A percentile compares a stretch with the other conserved stretches of the same genome.
Evolutionary conservation across 257 asterid genomes (phyloP).

Genomic region (Capsicum pubescens): DNA sequence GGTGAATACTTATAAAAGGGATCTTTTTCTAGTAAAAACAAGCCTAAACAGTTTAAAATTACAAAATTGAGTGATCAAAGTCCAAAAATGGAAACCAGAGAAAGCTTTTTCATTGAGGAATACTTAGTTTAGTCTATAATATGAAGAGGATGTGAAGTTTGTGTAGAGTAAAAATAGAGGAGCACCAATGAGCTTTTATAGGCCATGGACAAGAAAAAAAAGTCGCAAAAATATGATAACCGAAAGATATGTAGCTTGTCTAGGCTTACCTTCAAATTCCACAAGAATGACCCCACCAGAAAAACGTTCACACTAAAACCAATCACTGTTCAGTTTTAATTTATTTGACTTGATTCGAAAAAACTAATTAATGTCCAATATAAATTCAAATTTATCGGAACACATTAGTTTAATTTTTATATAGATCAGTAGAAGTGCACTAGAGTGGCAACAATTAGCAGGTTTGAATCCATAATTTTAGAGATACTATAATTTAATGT

Average conservation of each 20-base stretch:
- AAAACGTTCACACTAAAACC: constrained; percentile 45
- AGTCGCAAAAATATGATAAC: constrained; percentile 34
- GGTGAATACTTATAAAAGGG: background rate
- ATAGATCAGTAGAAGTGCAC: background rate
- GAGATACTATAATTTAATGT: background rate
- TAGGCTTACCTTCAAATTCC: constrained; percentile 48
- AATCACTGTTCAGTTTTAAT: background rate
- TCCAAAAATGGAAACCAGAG: background rate
- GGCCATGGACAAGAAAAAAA: constrained; percentile 33
- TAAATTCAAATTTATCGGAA: too few species aligned
- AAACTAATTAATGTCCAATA: background rate
- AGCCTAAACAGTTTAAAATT: background rate
- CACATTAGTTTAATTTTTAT: background rate
- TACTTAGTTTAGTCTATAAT: background rate
- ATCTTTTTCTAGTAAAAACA: background rate
- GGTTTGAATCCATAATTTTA: background rate
- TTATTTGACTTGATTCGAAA: background rate
- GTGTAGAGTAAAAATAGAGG: constrained; percentile 41
- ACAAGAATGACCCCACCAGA: constrained; percentile 42
- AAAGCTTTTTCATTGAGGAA: background rate
- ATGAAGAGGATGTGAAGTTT: constrained; percentile 29
- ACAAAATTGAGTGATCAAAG: background rate
- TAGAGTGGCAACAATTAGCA: background rate
- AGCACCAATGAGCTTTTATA: constrained; percentile 41
- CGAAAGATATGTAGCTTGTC: constrained; percentile 49